Conservation (phyloP, 2,329 filamentous ascomycete genomes). For the Colletotrichum sp. region DNA sequence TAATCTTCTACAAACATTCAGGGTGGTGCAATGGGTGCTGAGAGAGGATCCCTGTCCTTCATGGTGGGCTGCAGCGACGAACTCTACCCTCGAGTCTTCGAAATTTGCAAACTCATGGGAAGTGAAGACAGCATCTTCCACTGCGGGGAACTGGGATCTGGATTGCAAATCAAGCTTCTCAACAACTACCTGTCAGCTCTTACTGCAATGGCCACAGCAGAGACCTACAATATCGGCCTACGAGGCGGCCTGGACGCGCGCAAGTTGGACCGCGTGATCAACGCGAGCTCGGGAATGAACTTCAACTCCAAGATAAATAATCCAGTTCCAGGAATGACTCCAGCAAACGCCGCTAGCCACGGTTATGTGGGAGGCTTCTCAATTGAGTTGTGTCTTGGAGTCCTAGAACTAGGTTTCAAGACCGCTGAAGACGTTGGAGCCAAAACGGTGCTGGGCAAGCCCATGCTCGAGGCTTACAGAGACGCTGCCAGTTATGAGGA, state of each 20-base stretch:
- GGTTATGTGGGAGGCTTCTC: neutral
- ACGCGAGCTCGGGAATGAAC: conserved; percentile 18
- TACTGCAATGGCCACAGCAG: neutral
- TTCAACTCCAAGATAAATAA: neutral
- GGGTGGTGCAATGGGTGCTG: neutral
- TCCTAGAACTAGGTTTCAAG: conserved; percentile 14
- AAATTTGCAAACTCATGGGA: neutral
- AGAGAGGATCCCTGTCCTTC: conserved; percentile 15
- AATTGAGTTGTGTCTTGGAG: conserved; percentile 19
- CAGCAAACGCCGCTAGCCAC: conserved; percentile 14
- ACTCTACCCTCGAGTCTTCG: neutral
- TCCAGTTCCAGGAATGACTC: neutral
- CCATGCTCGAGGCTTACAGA: neutral
- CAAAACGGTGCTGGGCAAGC: neutral
- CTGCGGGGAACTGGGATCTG: neutral
- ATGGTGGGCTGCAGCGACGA: conserved; percentile 14
- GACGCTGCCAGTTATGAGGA: neutral
- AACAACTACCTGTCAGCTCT: neutral
- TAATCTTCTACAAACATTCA: neutral
- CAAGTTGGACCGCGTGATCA: conserved; percentile 13
- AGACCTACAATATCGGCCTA: neutral
- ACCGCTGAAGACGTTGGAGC: neutral
- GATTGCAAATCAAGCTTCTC: neutral
- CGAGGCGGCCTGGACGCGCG: conserved; percentile 2
- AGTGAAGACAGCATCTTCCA: conserved; percentile 4